These are phyloP conservation scores for Lagenaria siceraria DNA, from an alignment of 306 rosid species.

Conservation along the genomic window DNA sequence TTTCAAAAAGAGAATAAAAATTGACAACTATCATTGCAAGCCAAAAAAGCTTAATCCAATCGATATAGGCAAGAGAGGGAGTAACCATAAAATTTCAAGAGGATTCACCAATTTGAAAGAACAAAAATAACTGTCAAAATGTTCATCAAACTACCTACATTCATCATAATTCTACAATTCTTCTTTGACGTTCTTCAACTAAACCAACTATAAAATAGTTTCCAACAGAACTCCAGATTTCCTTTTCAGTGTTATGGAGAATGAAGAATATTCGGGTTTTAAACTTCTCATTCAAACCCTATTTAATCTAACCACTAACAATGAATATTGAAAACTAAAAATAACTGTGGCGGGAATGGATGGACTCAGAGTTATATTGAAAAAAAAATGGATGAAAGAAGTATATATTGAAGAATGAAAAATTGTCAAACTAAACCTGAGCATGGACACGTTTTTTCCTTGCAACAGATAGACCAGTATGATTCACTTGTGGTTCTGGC, in stretches of 20 bases:
- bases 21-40: not conserved
- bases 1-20: not conserved
- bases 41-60: not conserved
- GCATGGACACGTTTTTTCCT: constrained; percentile 83
- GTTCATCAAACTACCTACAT: not conserved
- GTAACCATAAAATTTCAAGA: not conserved
- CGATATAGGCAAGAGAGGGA: not conserved
- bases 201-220: not conserved
- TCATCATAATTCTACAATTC: not conserved
- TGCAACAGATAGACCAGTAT: constrained; percentile 52
- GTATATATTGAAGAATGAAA: constrained; percentile 3
- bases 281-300: too few relatives aligned
- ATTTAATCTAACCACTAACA: not conserved
- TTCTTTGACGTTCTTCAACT: not conserved
- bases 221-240: not conserved
- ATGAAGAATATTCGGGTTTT: not conserved
- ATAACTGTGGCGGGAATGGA: not conserved
- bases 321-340: not conserved
- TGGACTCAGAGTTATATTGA: not conserved
- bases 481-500: constrained; percentile 57
- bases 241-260: not conserved
- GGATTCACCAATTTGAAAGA: not conserved
- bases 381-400: not conserved
- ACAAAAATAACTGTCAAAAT: not conserved
- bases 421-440: constrained; percentile 34